Percentiles rank a stretch among this genome's conserved stretches.
phyloP scores from a whole-genome alignment of 2,329 filamentous ascomycete genomes.

The Gremmenia infestans region DNA sequence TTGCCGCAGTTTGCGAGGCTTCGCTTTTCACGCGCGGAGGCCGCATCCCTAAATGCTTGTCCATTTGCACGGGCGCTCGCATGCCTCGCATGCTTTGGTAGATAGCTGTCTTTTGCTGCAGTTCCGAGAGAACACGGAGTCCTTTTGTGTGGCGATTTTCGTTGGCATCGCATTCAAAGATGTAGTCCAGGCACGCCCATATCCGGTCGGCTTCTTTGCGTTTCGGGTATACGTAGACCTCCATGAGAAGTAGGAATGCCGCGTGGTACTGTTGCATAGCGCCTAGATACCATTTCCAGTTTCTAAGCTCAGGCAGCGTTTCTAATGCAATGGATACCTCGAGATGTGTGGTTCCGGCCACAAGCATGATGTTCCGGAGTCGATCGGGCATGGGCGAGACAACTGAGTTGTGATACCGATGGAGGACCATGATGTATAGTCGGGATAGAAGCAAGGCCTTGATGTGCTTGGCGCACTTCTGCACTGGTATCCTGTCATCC shows the following conservation, averaged over 20 bases:
- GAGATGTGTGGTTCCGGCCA: constrained; percentile 49
- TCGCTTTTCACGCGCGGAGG: constrained; percentile 14
- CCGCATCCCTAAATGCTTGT: constrained; percentile 25
- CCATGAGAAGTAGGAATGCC: constrained; percentile 62
- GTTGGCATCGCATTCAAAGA: constrained; percentile 56
- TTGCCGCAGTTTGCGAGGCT: not conserved
- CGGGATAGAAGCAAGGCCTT: constrained; percentile 60
- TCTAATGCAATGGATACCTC: constrained; percentile 53
- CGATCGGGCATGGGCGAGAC: constrained; percentile 51
- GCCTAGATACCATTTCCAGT: constrained; percentile 67
- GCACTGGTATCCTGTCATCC: constrained; percentile 53
- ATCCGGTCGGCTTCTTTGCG: constrained; percentile 56
- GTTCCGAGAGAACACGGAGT: constrained; percentile 54
- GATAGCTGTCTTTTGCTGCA: constrained; percentile 54
- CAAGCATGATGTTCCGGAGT: constrained; percentile 58
- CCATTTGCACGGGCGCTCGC: constrained; percentile 41
- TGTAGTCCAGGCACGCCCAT: constrained; percentile 67
- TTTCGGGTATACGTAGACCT: constrained; percentile 49
- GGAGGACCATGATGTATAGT: constrained; percentile 62
- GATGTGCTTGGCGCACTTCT: constrained; percentile 58
- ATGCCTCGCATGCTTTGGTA: constrained; percentile 57
- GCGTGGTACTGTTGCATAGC: constrained; percentile 70
- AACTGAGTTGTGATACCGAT: constrained; percentile 53
- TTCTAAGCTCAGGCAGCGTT: constrained; percentile 44
- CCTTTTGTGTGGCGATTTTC: constrained; percentile 53